phyloP scores from a whole-genome alignment of 164 flowering plant genomes.

The Stephania japonica region DNA sequence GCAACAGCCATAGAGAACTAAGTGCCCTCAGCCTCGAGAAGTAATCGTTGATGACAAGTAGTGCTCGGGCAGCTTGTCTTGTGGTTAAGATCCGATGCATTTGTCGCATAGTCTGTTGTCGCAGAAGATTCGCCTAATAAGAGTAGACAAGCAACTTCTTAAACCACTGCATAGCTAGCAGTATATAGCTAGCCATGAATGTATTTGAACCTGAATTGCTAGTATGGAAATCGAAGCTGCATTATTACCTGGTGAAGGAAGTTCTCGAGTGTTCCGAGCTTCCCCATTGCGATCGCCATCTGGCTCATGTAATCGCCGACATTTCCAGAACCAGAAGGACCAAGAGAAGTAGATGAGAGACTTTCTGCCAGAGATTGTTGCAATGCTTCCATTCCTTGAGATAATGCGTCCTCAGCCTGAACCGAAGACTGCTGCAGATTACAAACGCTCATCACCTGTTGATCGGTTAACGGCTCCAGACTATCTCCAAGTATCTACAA shows the following conservation, averaged over 20 bases:
- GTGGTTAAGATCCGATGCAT: constrained; percentile 77
- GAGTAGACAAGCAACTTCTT: not conserved
- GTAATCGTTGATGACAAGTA: constrained; percentile 70
- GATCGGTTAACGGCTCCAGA: constrained; percentile 84
- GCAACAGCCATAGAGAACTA: constrained; percentile 80
- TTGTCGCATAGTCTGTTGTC: constrained; percentile 84
- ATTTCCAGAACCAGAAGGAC: constrained; percentile 49
- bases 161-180: not conserved
- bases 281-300: constrained; percentile 91
- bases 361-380: constrained; percentile 79
- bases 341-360: constrained; percentile 51
- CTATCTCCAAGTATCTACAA: constrained; percentile 64
- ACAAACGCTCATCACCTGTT: constrained; percentile 72
- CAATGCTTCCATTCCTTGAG: constrained; percentile 94
- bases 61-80: constrained; percentile 84
- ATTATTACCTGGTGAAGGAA: constrained; percentile 73
- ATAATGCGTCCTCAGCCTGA: constrained; percentile 89
- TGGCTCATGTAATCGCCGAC: constrained; percentile 85
- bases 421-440: constrained; percentile 86
- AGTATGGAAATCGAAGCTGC: not conserved
- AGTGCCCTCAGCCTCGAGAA: constrained; percentile 71
- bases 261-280: constrained; percentile 64
- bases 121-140: constrained; percentile 70
- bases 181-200: not conserved
- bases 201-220: not conserved